Conservation (phyloP, 495 filamentous ascomycete species). For the Talaromyces adpressus region DNA sequence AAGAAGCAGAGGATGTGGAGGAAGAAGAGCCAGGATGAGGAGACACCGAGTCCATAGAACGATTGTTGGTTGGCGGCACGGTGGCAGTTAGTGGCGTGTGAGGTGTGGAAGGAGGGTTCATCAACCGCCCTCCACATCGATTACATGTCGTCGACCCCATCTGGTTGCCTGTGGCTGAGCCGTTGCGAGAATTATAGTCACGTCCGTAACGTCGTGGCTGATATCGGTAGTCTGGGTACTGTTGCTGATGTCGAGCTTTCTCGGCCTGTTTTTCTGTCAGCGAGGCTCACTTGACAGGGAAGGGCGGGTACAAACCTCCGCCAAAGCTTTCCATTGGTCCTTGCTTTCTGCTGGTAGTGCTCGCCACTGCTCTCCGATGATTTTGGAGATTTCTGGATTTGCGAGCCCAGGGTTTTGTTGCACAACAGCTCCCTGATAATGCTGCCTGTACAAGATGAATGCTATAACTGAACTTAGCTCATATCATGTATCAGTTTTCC, state of each 20-base stretch:
- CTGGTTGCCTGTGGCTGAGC: constrained; percentile 24
- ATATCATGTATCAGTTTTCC: neutral
- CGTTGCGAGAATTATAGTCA: constrained; percentile 28
- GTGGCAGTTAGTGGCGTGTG: constrained; percentile 29
- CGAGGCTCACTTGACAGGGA: neutral
- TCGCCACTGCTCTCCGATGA: constrained; percentile 92
- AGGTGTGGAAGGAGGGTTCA: constrained; percentile 39
- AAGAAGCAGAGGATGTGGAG: neutral
- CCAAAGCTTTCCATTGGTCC: constrained; percentile 80
- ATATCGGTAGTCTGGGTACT: constrained; percentile 92
- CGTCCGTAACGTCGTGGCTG: constrained; percentile 75
- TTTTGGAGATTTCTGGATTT: constrained; percentile 97
- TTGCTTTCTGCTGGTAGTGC: constrained; percentile 67
- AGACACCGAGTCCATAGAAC: constrained; percentile 3
- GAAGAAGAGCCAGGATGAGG: neutral
- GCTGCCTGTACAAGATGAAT: constrained; percentile 96
- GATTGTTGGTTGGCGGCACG: constrained; percentile 6
- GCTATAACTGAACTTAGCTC: constrained; percentile 42
- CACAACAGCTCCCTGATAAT: constrained; percentile 78
- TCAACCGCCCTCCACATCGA: constrained; percentile 37
- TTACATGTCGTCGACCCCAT: constrained; percentile 33
- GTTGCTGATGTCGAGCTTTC: constrained; percentile 79
- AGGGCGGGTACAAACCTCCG: constrained; percentile 51
- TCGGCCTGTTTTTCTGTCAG: constrained; percentile 56
- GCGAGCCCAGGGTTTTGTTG: constrained; percentile 78